Base-by-base conservation (phyloP, 108 stramenopile species). In the Cyclotella choctawhatcheeana region DNA sequence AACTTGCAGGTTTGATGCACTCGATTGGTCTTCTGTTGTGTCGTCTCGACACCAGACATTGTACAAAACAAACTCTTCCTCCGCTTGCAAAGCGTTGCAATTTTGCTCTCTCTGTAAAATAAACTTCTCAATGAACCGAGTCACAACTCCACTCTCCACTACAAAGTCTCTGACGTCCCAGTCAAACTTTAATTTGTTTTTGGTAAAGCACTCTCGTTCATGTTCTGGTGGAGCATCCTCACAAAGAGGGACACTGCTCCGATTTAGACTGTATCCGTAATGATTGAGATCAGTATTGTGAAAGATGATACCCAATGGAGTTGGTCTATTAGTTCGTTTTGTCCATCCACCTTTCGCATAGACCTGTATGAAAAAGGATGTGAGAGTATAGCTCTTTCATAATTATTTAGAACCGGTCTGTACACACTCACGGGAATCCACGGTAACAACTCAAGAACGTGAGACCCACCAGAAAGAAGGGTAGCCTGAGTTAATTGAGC, bases 401-500 rank as follows among this genome's bases (percentile, higher is more conserved):
- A n/a, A n/a, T n/a, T n/a, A n/a, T n/a, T n/a, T n/a, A n/a, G n/a
- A n/a, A n/a, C n/a, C n/a, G n/a, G n/a, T n/a, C n/a, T n/a, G n/a
- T n/a, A n/a, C n/a, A n/a, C 6, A 40, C 37, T 40, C 37, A 17
- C 60, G 10, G 76, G 50, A 25, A 86, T 53, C 76, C 76, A 86
- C 5, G 80, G 85, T 0, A 86, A 69, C 3, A 86, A 24, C 31
- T 86, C 83, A 37, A 84, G 34, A 8, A 86, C 72, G 29, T 63
- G 60, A 16, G 83, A 80, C 26, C 73, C 54, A 14, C 59, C 72
- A 17, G 71, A 59, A 35, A 86, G 37, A 27, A 81, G 44, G 17
- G 84, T 45, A 26, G 73, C 85, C 27, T 86, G 82, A 18, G 85
- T 84, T 31, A 86, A 50, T 30, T 83, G 82, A 10, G 83, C 75